Evolutionary conservation across 306 rosid species (phyloP).

Genomic region (Citrullus amarus): DNA sequence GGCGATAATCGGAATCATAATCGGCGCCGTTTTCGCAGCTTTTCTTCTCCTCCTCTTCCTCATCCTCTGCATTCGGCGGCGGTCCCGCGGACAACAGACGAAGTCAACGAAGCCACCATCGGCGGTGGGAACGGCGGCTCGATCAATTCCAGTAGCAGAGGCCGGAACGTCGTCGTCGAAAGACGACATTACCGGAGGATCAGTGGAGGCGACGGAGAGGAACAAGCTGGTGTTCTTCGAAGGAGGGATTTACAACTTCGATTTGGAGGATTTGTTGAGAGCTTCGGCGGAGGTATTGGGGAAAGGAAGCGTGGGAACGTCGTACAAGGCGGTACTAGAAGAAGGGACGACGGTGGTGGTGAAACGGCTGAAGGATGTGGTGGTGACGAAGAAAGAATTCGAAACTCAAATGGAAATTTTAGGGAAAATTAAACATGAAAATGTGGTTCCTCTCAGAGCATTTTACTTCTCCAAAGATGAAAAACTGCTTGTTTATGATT

Average conservation of each 20-base stretch:
- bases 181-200: constrained; percentile 80
- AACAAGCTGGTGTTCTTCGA: constrained; percentile 76
- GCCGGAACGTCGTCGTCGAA: constrained; percentile 91
- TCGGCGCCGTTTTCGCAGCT: constrained; percentile 24
- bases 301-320: constrained; percentile 87
- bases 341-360: constrained; percentile 96
- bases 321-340: constrained; percentile 90
- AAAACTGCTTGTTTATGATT: constrained; percentile 84
- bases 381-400: constrained; percentile 63
- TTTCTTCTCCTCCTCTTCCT: constrained; percentile 40
- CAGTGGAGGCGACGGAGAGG: constrained; percentile 66
- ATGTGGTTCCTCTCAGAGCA: constrained; percentile 83
- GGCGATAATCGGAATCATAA: constrained; percentile 51
- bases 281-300: constrained; percentile 99
- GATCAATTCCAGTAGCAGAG: constrained; percentile 27
- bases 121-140: constrained; percentile 7
- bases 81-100: constrained; percentile 20
- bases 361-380: constrained; percentile 79
- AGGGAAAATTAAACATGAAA: constrained; percentile 74
- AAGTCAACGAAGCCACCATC: constrained; percentile 35
- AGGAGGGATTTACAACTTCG: constrained; percentile 78
- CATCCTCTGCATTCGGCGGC: constrained; percentile 33
- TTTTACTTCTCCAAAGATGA: constrained; percentile 89
- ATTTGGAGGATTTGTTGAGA: constrained; percentile 77
- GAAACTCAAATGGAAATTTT: constrained; percentile 58